Conservation (phyloP, 352 stramenopile genomes). For the Thalassiosira mediterranea region DNA sequence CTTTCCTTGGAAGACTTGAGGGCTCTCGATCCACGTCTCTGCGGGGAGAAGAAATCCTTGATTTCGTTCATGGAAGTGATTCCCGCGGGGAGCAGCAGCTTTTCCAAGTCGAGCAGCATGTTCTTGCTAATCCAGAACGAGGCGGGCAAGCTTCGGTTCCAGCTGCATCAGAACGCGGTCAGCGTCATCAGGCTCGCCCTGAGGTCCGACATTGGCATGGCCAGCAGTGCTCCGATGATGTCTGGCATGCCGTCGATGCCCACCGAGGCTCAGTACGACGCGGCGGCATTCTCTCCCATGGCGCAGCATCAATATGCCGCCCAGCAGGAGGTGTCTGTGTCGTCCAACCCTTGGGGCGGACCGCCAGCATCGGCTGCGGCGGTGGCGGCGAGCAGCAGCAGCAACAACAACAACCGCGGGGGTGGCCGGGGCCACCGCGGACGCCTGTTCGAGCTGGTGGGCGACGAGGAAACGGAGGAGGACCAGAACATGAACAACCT, state of each 20-base stretch:
- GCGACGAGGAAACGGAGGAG: constrained; percentile 73
- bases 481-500: constrained; percentile 64
- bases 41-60: constrained; percentile 45
- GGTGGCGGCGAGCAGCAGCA: too few species aligned
- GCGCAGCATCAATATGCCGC: constrained; percentile 34
- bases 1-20: constrained; percentile 58
- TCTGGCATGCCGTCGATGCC: constrained; percentile 24
- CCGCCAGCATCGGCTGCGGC: too few species aligned
- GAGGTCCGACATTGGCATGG: constrained; percentile 31
- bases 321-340: constrained; percentile 22
- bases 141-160: constrained; percentile 44
- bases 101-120: constrained; percentile 58
- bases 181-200: constrained; percentile 52
- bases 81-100: constrained; percentile 57
- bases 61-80: constrained; percentile 65
- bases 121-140: constrained; percentile 81
- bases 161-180: constrained; percentile 45
- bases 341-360: constrained; percentile 36
- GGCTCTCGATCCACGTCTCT: constrained; percentile 70
- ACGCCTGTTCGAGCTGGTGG: constrained; percentile 81
- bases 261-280: constrained; percentile 22
- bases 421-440: constrained; percentile 49
- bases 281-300: constrained; percentile 18
- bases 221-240: constrained; percentile 27
- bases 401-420: constrained; percentile 1